Base-by-base conservation (phyloP, 108 stramenopile species). In the Nitzschia palea region DNA sequence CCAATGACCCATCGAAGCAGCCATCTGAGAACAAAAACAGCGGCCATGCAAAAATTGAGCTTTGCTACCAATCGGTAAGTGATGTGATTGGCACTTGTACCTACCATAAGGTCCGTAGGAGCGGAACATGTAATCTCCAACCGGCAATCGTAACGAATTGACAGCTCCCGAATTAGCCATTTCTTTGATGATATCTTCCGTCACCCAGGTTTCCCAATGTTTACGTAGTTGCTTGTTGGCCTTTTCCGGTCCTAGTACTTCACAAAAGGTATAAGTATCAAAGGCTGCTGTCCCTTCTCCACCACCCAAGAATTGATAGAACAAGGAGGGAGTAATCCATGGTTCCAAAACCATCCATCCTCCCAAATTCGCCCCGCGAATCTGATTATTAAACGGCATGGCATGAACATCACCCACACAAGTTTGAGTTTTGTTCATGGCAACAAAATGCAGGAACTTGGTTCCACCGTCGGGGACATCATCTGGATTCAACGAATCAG, bases 341-440 rank as follows among this genome's bases (percentile, higher is more conserved):
- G 95, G 95, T 60, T 94, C 96, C 45, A 95, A 73, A 2, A 97
- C 96, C 88, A 97, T 84, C 94, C 94, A 97, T 20, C 96, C 94
- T n/a, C 96, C 96, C 9, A 97, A 65, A 65, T 91, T 95, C 59
- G 91, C 91, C 4, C 82, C 91, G 25, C 91, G 88, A 45, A 93
- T 87, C 55, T 93, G 91, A 65, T 87, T 93, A 72, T 93, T 93
- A 71, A 93, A 93, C 20, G 91, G 91, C 30, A 70, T 43, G 34
- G 88, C 83, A 45, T 93, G 88, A 0, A 53, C 72, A 73, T 93
- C 91, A 5, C 79, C 78, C 6, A 71, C 26, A 55, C 91, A 93
- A 0, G 88, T 93, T 44, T 71, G 79, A 27, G 71, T 85, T 15
- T 80, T 58, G 59, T 80, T 65, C 62, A 82, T 79, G 55, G 91